Percentiles rank a stretch among this genome's conserved stretches.
Conservation (phyloP, 352 stramenopile genomes). For the Globisporangium takayamanum region DNA sequence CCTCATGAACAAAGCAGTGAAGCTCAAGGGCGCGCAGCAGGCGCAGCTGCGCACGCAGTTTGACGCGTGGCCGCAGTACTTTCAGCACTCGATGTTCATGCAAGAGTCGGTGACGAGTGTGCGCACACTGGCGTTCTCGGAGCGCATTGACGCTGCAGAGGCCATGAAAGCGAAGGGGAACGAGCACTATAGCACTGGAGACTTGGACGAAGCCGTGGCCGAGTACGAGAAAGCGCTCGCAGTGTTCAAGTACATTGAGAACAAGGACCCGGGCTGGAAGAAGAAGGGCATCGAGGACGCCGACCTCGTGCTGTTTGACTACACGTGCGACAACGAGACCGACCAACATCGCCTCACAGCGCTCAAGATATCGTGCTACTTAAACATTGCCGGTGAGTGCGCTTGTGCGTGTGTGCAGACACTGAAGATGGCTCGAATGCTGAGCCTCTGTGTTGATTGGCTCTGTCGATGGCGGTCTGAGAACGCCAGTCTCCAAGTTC, state of each 20-base stretch:
- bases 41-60: slow-evolving; percentile 63
- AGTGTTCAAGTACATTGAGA: slow-evolving; percentile 78
- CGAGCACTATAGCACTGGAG: slow-evolving; percentile 34
- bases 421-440: not conserved
- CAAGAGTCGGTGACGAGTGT: slow-evolving; percentile 56
- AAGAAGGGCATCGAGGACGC: slow-evolving; percentile 83
- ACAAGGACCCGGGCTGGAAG: slow-evolving; percentile 77
- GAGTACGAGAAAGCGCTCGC: slow-evolving; percentile 83
- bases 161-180: slow-evolving; percentile 71
- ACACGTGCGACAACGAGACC: slow-evolving; percentile 33
- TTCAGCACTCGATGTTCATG: slow-evolving; percentile 87
- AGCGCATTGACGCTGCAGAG: slow-evolving; percentile 49
- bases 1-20: slow-evolving; percentile 82
- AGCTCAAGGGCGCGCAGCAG: slow-evolving; percentile 81
- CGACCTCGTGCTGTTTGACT: slow-evolving; percentile 56
- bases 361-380: slow-evolving; percentile 66
- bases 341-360: slow-evolving; percentile 41
- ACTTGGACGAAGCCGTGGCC: slow-evolving; percentile 63
- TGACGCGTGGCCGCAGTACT: slow-evolving; percentile 79
- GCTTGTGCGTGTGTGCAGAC: not conserved
- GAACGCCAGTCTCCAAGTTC: slow-evolving; percentile 57
- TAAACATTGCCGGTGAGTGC: slow-evolving; percentile 70
- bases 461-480: not conserved
- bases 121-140: slow-evolving; percentile 35
- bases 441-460: not conserved